Evolutionary conservation across 2,329 filamentous ascomycete species (phyloP).

Genomic region (Pyrenochaeta sp.): DNA sequence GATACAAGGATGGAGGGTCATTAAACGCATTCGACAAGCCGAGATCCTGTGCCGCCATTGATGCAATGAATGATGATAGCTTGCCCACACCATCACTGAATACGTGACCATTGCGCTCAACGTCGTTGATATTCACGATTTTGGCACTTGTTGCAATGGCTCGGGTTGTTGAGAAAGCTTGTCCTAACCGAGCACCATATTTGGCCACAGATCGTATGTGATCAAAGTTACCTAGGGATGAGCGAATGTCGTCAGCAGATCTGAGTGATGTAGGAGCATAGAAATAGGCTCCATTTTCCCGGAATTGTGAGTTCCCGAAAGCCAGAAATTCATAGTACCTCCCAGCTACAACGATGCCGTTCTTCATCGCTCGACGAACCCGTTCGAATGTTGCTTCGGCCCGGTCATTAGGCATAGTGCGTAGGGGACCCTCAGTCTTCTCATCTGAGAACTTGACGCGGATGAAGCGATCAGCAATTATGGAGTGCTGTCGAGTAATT

Average conservation of each 20-base stretch:
- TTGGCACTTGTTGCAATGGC: constrained; percentile 71
- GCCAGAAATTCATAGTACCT: constrained; percentile 88
- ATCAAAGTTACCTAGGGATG: constrained; percentile 85
- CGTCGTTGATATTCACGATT: constrained; percentile 69
- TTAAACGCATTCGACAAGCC: constrained; percentile 62
- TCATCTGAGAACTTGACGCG: constrained; percentile 92
- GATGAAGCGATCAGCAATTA: constrained; percentile 79
- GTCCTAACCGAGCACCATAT: constrained; percentile 85
- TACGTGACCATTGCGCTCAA: constrained; percentile 70
- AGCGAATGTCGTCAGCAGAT: constrained; percentile 77
- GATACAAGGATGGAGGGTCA: constrained; percentile 78
- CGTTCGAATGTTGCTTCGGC: constrained; percentile 72
- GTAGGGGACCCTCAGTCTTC: constrained; percentile 56
- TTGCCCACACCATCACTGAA: constrained; percentile 96
- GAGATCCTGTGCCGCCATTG: constrained; percentile 76
- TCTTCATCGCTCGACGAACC: constrained; percentile 72
- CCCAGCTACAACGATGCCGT: constrained; percentile 84
- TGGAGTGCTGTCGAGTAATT: constrained; percentile 75
- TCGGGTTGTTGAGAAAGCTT: constrained; percentile 94
- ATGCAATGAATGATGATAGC: constrained; percentile 80
- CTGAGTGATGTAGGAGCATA: constrained; percentile 75
- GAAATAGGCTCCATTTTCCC: constrained; percentile 91
- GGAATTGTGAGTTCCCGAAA: constrained; percentile 93
- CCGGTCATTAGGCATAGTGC: constrained; percentile 38
- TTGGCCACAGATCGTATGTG: constrained; percentile 88